These are phyloP conservation scores for Bruguiera gymnorhiza DNA, from an alignment of 345 rosid genomes.

Conservation along the genomic window DNA sequence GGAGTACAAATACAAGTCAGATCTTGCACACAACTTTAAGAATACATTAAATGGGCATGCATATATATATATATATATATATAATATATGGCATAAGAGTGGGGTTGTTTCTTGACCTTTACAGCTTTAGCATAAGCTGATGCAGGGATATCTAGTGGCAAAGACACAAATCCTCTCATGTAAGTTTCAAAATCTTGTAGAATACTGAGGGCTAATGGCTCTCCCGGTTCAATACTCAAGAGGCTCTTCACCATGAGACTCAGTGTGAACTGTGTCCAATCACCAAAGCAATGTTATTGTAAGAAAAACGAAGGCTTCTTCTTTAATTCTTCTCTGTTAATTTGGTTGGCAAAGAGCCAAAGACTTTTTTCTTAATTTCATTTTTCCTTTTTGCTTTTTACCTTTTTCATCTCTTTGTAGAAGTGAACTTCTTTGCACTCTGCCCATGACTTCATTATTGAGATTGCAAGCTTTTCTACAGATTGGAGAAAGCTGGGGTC, in stretches of 20 bases:
- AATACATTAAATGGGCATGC: no score
- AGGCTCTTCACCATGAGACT: slow-evolving; percentile 66
- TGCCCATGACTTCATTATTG: slow-evolving; percentile 71
- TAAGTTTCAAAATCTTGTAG: slow-evolving; percentile 60
- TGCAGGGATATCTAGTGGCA: slow-evolving; percentile 70
- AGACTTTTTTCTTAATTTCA: no score
- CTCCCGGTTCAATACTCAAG: slow-evolving; percentile 64
- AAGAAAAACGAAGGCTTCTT: no score
- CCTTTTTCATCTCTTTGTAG: slow-evolving; percentile 56
- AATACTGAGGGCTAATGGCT: slow-evolving; percentile 46
- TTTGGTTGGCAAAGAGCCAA: not conserved
- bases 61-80: not conserved
- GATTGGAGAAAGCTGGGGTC: slow-evolving; percentile 39
- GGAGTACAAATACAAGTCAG: no score
- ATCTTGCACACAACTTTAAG: no score
- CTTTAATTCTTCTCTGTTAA: no score
- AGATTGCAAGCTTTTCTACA: slow-evolving; percentile 46
- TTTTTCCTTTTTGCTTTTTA: not conserved
- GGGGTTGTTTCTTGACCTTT: slow-evolving; percentile 40
- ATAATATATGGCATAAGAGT: not conserved
- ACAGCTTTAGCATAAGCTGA: slow-evolving; percentile 70
- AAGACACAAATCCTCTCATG: slow-evolving; percentile 82
- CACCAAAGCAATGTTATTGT: not conserved
- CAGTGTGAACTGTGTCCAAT: slow-evolving; percentile 48
- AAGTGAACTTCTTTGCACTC: slow-evolving; percentile 40